These are phyloP conservation scores for Alloteropsis semialata DNA, from an alignment of 176 grass and related monocot species.

Conservation along the genomic window DNA sequence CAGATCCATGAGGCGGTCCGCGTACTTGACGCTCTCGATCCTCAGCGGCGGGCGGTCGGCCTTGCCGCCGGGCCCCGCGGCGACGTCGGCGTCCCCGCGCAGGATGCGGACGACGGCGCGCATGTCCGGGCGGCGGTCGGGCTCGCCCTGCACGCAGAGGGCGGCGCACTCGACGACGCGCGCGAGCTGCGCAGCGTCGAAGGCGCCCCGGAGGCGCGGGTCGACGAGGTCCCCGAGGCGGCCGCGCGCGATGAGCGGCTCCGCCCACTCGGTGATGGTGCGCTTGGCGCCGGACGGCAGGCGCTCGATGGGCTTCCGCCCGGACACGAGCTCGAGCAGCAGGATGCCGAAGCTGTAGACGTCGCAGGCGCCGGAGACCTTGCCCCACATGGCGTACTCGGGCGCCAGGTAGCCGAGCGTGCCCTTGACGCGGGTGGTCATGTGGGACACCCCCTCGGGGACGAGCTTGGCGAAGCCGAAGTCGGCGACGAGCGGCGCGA, in stretches of 20 bases:
- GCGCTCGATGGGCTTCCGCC: slow-evolving; percentile 54
- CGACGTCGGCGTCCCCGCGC: not conserved
- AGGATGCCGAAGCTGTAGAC: slow-evolving; percentile 77
- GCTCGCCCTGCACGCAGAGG: slow-evolving; percentile 47
- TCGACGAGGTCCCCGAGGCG: slow-evolving; percentile 47
- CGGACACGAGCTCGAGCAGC: slow-evolving; percentile 45
- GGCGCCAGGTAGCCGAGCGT: slow-evolving; percentile 37
- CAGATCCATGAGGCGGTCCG: slow-evolving; percentile 48
- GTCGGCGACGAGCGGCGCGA: slow-evolving; percentile 59
- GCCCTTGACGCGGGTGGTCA: slow-evolving; percentile 77
- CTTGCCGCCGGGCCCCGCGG: not conserved
- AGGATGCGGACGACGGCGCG: slow-evolving; percentile 41
- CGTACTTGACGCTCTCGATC: slow-evolving; percentile 57
- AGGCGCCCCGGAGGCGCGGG: slow-evolving; percentile 39
- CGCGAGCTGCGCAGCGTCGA: slow-evolving; percentile 43
- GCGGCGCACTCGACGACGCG: slow-evolving; percentile 35
- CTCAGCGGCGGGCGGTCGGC: not conserved
- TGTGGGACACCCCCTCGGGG: slow-evolving; percentile 58
- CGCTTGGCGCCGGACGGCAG: slow-evolving; percentile 38
- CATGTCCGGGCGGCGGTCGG: slow-evolving; percentile 46
- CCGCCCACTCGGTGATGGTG: slow-evolving; percentile 60
- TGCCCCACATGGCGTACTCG: slow-evolving; percentile 68
- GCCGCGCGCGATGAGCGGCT: slow-evolving; percentile 44
- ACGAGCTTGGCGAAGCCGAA: slow-evolving; percentile 73
- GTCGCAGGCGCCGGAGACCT: slow-evolving; percentile 61